phyloP scores from a whole-genome alignment of 148 eudicot genomes.

The Rhododendron molle region DNA sequence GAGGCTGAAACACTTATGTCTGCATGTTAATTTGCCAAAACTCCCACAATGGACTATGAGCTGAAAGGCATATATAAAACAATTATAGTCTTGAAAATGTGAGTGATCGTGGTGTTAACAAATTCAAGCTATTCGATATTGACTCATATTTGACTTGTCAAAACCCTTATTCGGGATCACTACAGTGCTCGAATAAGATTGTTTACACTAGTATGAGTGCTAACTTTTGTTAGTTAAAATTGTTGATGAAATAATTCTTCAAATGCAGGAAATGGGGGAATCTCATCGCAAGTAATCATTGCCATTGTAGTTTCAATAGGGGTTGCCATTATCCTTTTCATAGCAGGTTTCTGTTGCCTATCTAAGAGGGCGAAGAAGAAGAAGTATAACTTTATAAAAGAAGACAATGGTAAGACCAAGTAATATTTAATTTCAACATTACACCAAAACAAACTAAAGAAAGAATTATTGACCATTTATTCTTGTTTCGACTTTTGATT shows the following conservation, averaged over 20 bases:
- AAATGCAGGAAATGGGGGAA: not conserved
- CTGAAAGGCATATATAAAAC: no score
- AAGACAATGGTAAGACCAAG: not conserved
- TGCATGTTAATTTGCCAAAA: no score
- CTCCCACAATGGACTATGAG: no score
- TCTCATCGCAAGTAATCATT: not conserved
- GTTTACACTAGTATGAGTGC: not conserved
- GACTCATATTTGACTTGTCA: no score
- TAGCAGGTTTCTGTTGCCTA: not conserved
- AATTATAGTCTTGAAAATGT: no score
- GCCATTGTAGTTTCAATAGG: not conserved
- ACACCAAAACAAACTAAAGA: no score
- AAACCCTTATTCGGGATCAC: no score
- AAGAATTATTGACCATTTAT: not conserved
- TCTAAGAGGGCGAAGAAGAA: not conserved
- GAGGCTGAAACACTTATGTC: no score
- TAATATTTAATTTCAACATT: no score
- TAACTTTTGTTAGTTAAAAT: not conserved
- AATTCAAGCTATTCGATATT: no score
- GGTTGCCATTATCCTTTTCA: not conserved
- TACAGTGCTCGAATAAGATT: no score
- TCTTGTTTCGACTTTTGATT: not conserved
- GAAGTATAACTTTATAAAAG: not conserved
- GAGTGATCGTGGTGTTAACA: no score
- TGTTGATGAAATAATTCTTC: not conserved